Evolutionary conservation across 805 yeast genomes (phyloP).

Genomic region (Yamadazyma takamatsuzukensis): DNA sequence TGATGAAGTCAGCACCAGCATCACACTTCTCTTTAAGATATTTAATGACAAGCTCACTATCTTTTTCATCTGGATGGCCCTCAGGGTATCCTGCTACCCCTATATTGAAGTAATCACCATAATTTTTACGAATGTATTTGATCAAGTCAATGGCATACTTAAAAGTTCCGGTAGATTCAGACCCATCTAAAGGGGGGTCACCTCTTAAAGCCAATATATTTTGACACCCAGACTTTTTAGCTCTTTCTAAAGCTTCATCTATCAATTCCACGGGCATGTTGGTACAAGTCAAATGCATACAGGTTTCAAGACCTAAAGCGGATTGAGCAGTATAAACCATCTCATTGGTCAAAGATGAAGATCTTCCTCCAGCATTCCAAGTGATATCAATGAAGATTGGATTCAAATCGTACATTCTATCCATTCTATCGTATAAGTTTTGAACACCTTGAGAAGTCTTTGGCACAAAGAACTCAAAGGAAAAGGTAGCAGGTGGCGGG

Average conservation of each 20-base stretch:
- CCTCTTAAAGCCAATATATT: constrained; percentile 94
- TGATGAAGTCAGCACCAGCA: constrained; percentile 89
- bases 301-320: constrained; percentile 88
- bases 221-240: constrained; percentile 89
- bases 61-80: constrained; percentile 86
- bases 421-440: constrained; percentile 94
- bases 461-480: constrained; percentile 96
- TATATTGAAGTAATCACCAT: constrained; percentile 87
- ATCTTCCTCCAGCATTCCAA: constrained; percentile 97
- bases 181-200: constrained; percentile 81
- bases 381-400: constrained; percentile 95
- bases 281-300: constrained; percentile 97
- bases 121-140: constrained; percentile 64
- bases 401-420: constrained; percentile 87
- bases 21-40: constrained; percentile 86
- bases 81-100: constrained; percentile 99
- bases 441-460: constrained; percentile 97
- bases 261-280: constrained; percentile 82
- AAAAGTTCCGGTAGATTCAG: constrained; percentile 80
- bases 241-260: constrained; percentile 80
- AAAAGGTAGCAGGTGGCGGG: constrained; percentile 66
- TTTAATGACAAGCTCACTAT: constrained; percentile 45
- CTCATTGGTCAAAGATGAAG: constrained; percentile 80
- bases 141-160: constrained; percentile 85
- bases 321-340: constrained; percentile 89